phyloP scores from a whole-genome alignment of 306 rosid genomes.

The Fragaria vesca region DNA sequence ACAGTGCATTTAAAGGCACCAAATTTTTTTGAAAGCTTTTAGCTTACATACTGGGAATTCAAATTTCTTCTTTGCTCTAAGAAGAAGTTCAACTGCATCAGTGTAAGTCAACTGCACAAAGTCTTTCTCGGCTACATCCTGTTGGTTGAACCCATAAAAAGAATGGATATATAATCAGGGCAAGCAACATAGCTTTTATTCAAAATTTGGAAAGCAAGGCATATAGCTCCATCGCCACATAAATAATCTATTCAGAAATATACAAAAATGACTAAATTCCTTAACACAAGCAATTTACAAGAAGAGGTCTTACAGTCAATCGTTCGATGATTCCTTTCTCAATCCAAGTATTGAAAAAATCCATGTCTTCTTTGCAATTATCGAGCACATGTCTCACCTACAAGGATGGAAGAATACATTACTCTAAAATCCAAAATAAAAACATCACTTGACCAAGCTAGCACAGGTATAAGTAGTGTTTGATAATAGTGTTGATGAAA shows the following conservation, averaged over 20 bases:
- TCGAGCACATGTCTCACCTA: slow-evolving; percentile 78
- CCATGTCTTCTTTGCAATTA: slow-evolving; percentile 97
- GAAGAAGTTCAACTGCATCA: slow-evolving; percentile 81
- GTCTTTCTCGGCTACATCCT: slow-evolving; percentile 77
- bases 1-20: not conserved
- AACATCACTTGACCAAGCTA: slow-evolving; percentile 11
- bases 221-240: not conserved
- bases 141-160: slow-evolving; percentile 34
- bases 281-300: slow-evolving; percentile 33
- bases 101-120: slow-evolving; percentile 85
- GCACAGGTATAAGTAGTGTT: slow-evolving; percentile 20
- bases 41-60: slow-evolving; percentile 77
- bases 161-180: slow-evolving; percentile 12
- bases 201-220: not conserved
- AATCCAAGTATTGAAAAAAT: slow-evolving; percentile 88
- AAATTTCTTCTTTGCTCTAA: slow-evolving; percentile 77
- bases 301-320: slow-evolving; percentile 75
- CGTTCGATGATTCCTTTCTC: slow-evolving; percentile 87
- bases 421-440: slow-evolving; percentile 14
- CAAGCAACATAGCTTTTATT: not conserved
- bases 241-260: not conserved
- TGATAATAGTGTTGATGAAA: slow-evolving; percentile 18
- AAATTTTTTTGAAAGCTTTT: not conserved
- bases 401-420: slow-evolving; percentile 24
- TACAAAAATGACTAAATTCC: slow-evolving; percentile 21